phyloP scores from a whole-genome alignment of 805 yeast genomes.

The Komagataella pseudopastoris region DNA sequence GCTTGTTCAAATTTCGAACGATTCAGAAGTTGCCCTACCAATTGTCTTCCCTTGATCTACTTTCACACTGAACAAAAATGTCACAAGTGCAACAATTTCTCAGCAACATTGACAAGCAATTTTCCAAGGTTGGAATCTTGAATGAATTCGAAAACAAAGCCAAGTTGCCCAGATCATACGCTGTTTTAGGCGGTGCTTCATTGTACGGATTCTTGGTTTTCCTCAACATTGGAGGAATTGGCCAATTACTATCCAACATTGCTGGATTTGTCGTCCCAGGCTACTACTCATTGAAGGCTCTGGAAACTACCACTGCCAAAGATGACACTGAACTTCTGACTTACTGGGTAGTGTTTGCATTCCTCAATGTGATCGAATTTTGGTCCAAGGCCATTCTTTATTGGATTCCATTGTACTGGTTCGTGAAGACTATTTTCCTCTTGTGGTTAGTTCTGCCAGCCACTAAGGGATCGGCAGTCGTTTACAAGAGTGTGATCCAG shows the following conservation, averaged over 20 bases:
- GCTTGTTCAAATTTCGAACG: not conserved
- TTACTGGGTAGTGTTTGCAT: slow-evolving; percentile 97
- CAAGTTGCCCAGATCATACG: slow-evolving; percentile 73
- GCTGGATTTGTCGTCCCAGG: slow-evolving; percentile 89
- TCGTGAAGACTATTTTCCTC: slow-evolving; percentile 80
- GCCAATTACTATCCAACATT: slow-evolving; percentile 84
- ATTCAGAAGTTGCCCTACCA: not conserved
- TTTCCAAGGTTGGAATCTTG: slow-evolving; percentile 15
- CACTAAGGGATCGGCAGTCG: slow-evolving; percentile 70
- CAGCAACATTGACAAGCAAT: slow-evolving; percentile 16
- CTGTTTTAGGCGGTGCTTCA: slow-evolving; percentile 49
- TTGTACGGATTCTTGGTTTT: slow-evolving; percentile 69
- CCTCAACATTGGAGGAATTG: slow-evolving; percentile 87
- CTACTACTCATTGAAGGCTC: slow-evolving; percentile 74
- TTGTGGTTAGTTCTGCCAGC: slow-evolving; percentile 81
- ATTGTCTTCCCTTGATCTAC: not conserved
- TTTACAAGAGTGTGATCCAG: slow-evolving; percentile 51
- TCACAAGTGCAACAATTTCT: slow-evolving; percentile 33
- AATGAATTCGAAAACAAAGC: slow-evolving; percentile 28
- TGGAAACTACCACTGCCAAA: slow-evolving; percentile 61
- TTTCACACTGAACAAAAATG: not conserved
- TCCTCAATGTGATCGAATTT: slow-evolving; percentile 82
- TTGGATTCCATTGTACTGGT: slow-evolving; percentile 95
- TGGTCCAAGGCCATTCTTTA: slow-evolving; percentile 89
- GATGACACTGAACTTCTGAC: slow-evolving; percentile 87